Evolutionary conservation across 2,329 filamentous ascomycete genomes (phyloP), one percentile per base, ranked within the genome.

Genomic region (Helotiales sp.): DNA sequence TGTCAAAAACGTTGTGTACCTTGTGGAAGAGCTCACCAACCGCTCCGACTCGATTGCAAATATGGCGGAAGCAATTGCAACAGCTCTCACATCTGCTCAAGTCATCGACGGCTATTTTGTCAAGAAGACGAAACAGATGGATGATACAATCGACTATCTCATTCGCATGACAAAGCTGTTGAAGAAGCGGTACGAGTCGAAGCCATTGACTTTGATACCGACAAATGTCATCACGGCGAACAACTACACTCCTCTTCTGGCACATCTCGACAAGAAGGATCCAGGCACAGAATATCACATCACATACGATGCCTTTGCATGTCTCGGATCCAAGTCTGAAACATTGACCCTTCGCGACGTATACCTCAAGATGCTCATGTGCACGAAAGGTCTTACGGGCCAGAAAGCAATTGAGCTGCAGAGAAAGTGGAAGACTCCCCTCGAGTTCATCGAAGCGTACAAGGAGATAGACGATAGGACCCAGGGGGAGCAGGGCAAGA

Each of bases 281-380:
- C 79, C 82, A 0, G 71, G 71, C 0, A 72, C 68, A 7, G 77
- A 78, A 3, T 84, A 85, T 68, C 80, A 87, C 66, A 81, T 91
- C 58, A 90, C 81, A 10, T 92, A 91, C 65, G 75, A 81, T 0
- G 87, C 87, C 0, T 93, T 93, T 69, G 84, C 86, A 0, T 85
- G 85, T 0, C 74, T 93, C 44, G 85, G 85, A 0, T 90, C 87
- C 8, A 95, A 95, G 71, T 90, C 88, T 0, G 87, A 90, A 52
- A 82, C 82, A 58, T 82, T 91, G 65, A 90, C 89, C 0, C 75
- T 93, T 9, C 79, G 88, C 55, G 90, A 95, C 66, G 72, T 93
- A 0, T 93, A 84, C 65, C 75, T 95, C 25, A 93, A 93, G 72
- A 93, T 95, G 89, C 79, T 95, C 48, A 92, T 95, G 89, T 91